phyloP scores from a whole-genome alignment of 208 protist species.

The Endotrypanum monterogeii region DNA sequence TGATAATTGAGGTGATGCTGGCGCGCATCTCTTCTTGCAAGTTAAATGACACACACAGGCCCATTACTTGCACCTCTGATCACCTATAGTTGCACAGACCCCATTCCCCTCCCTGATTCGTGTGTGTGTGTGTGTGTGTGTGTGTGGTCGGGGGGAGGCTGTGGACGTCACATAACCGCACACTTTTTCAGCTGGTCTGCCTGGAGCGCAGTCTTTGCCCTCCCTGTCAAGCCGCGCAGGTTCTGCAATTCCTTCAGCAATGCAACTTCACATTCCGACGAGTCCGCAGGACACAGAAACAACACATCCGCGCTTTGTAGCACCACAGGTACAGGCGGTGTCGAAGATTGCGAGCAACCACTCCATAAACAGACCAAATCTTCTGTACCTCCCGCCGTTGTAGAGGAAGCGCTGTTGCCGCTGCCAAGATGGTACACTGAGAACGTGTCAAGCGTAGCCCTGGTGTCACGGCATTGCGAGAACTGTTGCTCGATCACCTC shows the following conservation, averaged over 20 bases:
- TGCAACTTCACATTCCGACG: constrained; percentile 15
- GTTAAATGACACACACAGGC: background rate
- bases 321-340: constrained; percentile 7
- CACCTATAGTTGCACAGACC: background rate
- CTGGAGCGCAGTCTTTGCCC: constrained; percentile 42
- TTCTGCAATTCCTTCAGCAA: constrained; percentile 50
- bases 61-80: background rate
- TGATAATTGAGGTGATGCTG: no score
- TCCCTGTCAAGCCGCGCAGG: constrained; percentile 49
- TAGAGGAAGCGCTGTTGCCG: background rate
- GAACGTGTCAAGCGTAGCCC: constrained; percentile 6
- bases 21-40: no score
- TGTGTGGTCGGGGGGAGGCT: no score
- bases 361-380: constrained; percentile 7
- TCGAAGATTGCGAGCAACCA: background rate
- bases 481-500: constrained; percentile 32
- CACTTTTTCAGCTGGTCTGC: constrained; percentile 69
- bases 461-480: background rate
- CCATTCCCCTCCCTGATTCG: no score
- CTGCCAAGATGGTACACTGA: constrained; percentile 15
- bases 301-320: constrained; percentile 61
- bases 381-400: background rate
- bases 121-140: background rate
- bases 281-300: constrained; percentile 29
- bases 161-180: constrained; percentile 43